A percentile compares a stretch with the other conserved stretches of the same genome.
Conservation (phyloP, 768 basidiomycete genomes). For the Lactarius deliciosus region DNA sequence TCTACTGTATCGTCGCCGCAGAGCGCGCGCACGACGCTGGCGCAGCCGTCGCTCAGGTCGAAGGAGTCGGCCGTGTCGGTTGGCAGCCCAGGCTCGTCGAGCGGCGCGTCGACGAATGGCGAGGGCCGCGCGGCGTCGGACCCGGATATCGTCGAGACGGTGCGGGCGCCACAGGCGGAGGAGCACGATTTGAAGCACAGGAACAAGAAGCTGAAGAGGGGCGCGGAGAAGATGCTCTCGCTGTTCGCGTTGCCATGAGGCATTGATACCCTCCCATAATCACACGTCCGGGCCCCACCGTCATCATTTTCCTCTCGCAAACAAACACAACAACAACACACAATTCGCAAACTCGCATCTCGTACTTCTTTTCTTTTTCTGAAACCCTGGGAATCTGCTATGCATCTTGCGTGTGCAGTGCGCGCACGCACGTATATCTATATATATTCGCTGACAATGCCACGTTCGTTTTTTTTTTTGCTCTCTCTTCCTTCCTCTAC, state of each 20-base stretch:
- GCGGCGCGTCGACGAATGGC: constrained; percentile 64
- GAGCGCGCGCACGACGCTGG: constrained; percentile 47
- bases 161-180: constrained; percentile 14
- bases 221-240: constrained; percentile 81
- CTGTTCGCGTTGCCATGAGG: constrained; percentile 69
- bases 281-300: neutral
- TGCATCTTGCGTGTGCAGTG: constrained; percentile 20
- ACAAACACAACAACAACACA: neutral
- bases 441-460: constrained; percentile 24
- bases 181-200: constrained; percentile 55
- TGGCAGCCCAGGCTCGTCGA: constrained; percentile 67
- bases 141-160: constrained; percentile 26
- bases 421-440: constrained; percentile 27
- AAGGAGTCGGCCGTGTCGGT: constrained; percentile 79
- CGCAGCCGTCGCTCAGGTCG: constrained; percentile 72
- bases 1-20: constrained; percentile 52
- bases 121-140: constrained; percentile 36
- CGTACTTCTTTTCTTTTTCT: neutral
- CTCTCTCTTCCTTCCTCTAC: neutral
- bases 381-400: constrained; percentile 14
- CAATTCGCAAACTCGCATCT: constrained; percentile 7
- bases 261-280: neutral
- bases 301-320: neutral
- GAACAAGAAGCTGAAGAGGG: constrained; percentile 83
- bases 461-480: constrained; percentile 18